phyloP scores from a whole-genome alignment of 202 grass and related monocot species.

The Cymbopogon flexuosus region DNA sequence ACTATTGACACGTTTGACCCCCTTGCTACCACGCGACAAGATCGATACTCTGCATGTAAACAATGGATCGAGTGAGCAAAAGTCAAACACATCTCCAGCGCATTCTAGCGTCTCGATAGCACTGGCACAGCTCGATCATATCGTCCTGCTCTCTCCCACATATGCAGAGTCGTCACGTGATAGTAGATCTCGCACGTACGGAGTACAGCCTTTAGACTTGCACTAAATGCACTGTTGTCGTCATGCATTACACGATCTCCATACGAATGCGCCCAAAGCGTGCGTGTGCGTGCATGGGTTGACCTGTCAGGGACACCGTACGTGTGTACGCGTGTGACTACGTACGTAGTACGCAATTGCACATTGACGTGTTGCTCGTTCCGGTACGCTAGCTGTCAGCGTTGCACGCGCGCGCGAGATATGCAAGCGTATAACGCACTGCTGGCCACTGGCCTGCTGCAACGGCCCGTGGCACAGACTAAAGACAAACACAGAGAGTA shows the following conservation, averaged over 20 bases:
- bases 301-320: neutral
- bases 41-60: neutral
- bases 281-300: neutral
- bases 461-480: neutral
- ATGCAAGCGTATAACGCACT: neutral
- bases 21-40: neutral
- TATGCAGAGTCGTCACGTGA: neutral
- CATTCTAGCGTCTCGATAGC: slow-evolving; percentile 6
- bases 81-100: slow-evolving; percentile 17
- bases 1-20: too few species aligned
- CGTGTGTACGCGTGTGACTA: too few species aligned
- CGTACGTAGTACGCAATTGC: neutral
- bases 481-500: too few species aligned
- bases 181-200: neutral
- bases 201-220: neutral
- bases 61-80: neutral
- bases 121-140: neutral
- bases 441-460: neutral
- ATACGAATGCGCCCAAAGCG: neutral
- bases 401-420: neutral
- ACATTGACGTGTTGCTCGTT: neutral
- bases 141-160: neutral
- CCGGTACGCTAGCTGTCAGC: neutral
- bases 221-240: neutral
- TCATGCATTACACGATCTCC: neutral